Evolutionary conservation across 1,284 basidiomycete genomes (phyloP), one percentile per base, ranked within the genome.

Genomic region (Sporisorium iseilematis-ciliati): DNA sequence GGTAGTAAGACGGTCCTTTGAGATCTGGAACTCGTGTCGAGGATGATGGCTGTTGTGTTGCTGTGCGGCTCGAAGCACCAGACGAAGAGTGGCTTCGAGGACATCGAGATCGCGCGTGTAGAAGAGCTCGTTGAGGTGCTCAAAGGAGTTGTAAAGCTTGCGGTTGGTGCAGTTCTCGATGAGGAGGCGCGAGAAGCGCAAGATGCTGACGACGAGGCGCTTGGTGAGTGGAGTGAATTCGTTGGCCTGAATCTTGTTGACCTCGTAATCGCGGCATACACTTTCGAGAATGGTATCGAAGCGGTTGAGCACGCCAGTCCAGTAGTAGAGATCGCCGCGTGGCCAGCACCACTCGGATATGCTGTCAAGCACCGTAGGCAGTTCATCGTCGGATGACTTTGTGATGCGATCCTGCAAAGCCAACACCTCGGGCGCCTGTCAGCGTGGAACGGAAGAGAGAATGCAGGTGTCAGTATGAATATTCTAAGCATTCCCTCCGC

Each of bases 91-190:
- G 25, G 92, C 88, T 62, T 94, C 90, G 51, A 98, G 89, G 41
- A 99, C 89, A 79, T 97, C 94, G 59, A 96, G 88, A 86, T 99
- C 95, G 45, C 91, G 92, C 1, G 94, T 93, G 81, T 91, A 91
- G 62, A 98, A 89, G 25, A 99, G 88, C 81, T 92, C 92, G 85
- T 94, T 94, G 78, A 98, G 88, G 73, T 94, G 92, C 94, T 99
- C 97, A 86, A 97, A 99, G 3, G 95, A 97, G 69, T 91, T 91
- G 87, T 93, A 99, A 66, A 95, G 92, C 88, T 98, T 99, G 83
- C 97, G 89, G 85, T 97, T 99, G 51, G 96, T 99, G 65, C 95
- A 97, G 86, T 98, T 98, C 87, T 99, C 97, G 82, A 99, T 88
- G 56, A 99, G 87, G 49, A 99, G 87, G 59, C 93, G 90, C 86